Base-by-base conservation (phyloP, 352 stramenopile species). In the Globisporangium yorkense region DNA sequence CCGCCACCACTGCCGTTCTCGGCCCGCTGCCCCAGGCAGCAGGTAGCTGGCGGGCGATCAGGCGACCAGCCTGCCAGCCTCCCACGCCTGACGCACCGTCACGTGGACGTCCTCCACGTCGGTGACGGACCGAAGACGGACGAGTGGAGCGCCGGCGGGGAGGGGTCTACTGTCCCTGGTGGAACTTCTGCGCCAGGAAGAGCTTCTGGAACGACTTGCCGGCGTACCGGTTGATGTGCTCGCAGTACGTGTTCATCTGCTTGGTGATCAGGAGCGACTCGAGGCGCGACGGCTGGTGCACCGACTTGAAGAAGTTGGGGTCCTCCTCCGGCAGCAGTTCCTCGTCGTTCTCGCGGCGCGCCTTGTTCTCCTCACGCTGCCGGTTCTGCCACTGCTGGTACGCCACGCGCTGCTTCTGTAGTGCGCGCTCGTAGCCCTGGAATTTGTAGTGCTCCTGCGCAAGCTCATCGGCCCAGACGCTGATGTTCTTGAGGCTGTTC, bases 401-500 rank as follows among this genome's bases (percentile, higher is more conserved):
- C 47, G 87, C 71, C 21, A 68, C 68, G 53, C 86, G 81, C 65
- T 94, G 84, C 69, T 94, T 96, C 54, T 86, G 86, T 59, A 94
- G 71, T 67, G 81, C 81, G 47, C 87, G 86, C 68, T 95, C 77
- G 56, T 96, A 96, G 57, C 85, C 78, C 62, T 97, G 84, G 68
- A 96, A 96, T 77, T 96, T 96, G 67, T 86, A 88, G 71, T 99
- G 96, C 72, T 99, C 95, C 58, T 96, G 87, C 5, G 92, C 86
- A 16, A 99, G 83, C 66, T 99, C 96, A 68, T 99, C 97, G 24
- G 98, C 96, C 94, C 95, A 98, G 52, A 94, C 80, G 63, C 88
- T 97, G 62, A 99, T 87, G 75, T 98, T 98, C 84, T 98, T 97
- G n/a, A 99, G 78, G 66, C 98, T 98, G 75, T 96, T 98, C 69